These are phyloP conservation scores for Heritiera littoralis DNA, from an alignment of 345 rosid genomes.

Conservation along the genomic window DNA sequence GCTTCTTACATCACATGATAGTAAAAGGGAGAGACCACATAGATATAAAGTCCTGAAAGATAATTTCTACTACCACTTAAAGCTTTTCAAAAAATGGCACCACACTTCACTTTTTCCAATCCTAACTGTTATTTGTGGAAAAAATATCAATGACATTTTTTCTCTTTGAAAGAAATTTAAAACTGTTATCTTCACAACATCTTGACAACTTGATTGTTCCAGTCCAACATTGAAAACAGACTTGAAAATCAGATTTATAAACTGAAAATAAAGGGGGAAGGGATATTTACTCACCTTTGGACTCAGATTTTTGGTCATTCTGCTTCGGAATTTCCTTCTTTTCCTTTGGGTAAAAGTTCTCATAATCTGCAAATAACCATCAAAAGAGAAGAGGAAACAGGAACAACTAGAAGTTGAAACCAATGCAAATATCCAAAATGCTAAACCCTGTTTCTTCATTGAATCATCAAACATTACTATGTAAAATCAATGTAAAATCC, in stretches of 20 bases:
- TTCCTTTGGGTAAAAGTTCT: slow-evolving; percentile 79
- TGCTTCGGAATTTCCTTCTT: slow-evolving; percentile 79
- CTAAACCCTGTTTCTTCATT: neutral
- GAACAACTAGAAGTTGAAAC: neutral
- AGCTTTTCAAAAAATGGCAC: slow-evolving; percentile 3
- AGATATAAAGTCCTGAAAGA: neutral
- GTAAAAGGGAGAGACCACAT: neutral
- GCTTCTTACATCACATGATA: neutral
- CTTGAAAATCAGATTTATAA: neutral
- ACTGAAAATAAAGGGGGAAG: neutral
- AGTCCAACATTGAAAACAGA: slow-evolving; percentile 2
- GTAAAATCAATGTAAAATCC: neutral
- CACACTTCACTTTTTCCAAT: neutral
- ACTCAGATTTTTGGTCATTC: slow-evolving; percentile 72
- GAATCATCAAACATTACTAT: neutral
- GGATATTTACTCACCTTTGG: slow-evolving; percentile 53
- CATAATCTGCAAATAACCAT: slow-evolving; percentile 61
- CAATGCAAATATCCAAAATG: slow-evolving; percentile 5
- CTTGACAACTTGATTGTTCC: neutral
- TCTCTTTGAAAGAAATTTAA: neutral
- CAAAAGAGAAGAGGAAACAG: neutral
- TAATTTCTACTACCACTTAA: neutral
- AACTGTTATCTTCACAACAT: neutral
- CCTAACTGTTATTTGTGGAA: neutral
- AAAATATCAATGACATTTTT: neutral